Conservation (phyloP, 176 grass and related monocot genomes). For the Musa schizocarpa region DNA sequence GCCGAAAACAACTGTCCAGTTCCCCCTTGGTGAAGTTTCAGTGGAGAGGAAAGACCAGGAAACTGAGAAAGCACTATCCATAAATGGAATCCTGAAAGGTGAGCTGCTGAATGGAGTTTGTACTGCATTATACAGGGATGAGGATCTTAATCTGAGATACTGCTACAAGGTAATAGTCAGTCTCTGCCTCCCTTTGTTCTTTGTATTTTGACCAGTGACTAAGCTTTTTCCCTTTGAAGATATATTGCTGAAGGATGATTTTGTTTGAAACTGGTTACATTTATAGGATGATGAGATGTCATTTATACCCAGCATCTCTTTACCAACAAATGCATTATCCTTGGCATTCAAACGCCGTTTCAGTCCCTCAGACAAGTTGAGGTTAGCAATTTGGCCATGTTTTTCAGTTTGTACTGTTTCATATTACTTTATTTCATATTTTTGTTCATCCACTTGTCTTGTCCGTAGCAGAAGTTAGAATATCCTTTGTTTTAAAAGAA, state of each 20-base stretch:
- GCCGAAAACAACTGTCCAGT: constrained; percentile 67
- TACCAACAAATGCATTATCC: constrained; percentile 70
- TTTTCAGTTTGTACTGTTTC: neutral
- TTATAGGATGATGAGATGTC: constrained; percentile 70
- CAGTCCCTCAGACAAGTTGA: constrained; percentile 72
- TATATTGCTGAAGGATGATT: neutral
- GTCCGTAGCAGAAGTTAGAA: no score
- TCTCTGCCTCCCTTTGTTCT: neutral
- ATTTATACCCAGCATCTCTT: constrained; percentile 58
- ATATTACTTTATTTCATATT: constrained; percentile 2
- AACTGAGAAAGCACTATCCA: constrained; percentile 41
- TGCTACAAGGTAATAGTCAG: constrained; percentile 69
- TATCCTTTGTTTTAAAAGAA: no score
- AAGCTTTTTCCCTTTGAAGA: neutral
- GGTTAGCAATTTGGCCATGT: constrained; percentile 34
- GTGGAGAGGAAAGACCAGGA: constrained; percentile 50
- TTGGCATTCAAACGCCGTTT: constrained; percentile 75
- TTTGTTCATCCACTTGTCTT: neutral
- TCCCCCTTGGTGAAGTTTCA: constrained; percentile 82
- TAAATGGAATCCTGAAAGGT: constrained; percentile 61
- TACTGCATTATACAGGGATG: constrained; percentile 55
- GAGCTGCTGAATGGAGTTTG: constrained; percentile 69
- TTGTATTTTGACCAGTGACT: neutral
- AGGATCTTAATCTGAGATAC: constrained; percentile 76
- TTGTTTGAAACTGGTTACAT: neutral